Evolutionary conservation across 495 filamentous ascomycete genomes (phyloP).

Genomic region (Bombardia bombarda): DNA sequence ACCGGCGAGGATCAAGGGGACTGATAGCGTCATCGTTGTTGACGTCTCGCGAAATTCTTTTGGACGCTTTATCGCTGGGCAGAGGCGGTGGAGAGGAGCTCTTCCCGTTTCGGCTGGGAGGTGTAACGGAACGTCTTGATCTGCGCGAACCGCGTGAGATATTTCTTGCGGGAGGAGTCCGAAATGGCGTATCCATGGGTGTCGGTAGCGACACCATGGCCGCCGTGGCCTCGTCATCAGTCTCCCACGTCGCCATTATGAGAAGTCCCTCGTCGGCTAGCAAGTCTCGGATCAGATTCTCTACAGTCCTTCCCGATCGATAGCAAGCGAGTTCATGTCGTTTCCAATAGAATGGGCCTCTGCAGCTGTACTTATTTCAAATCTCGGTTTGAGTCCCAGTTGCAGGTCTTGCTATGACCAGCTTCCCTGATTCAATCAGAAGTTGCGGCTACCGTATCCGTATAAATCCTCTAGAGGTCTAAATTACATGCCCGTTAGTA

Average conservation of each 20-base stretch:
- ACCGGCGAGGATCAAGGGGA: constrained; percentile 77
- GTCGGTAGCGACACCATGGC: constrained; percentile 52
- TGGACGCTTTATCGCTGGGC: constrained; percentile 39
- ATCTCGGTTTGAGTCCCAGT: too few relatives aligned
- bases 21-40: constrained; percentile 65
- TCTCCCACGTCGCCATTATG: constrained; percentile 45
- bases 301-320: too few relatives aligned
- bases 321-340: too few relatives aligned
- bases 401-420: too few relatives aligned
- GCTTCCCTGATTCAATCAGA: too few relatives aligned
- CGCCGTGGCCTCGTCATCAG: constrained; percentile 45
- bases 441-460: too few relatives aligned
- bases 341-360: too few relatives aligned
- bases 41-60: constrained; percentile 48
- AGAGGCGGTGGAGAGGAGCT: constrained; percentile 57
- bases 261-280: not conserved
- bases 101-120: constrained; percentile 41
- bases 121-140: constrained; percentile 49
- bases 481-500: too few relatives aligned
- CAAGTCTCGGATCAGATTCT: too few relatives aligned
- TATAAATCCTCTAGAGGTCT: too few relatives aligned
- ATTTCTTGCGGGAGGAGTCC: constrained; percentile 52
- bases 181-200: constrained; percentile 58
- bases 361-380: too few relatives aligned
- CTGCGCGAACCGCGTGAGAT: constrained; percentile 47